Conservation (phyloP, 1,139 yeast genomes). For the Suhomyces kunorum region DNA sequence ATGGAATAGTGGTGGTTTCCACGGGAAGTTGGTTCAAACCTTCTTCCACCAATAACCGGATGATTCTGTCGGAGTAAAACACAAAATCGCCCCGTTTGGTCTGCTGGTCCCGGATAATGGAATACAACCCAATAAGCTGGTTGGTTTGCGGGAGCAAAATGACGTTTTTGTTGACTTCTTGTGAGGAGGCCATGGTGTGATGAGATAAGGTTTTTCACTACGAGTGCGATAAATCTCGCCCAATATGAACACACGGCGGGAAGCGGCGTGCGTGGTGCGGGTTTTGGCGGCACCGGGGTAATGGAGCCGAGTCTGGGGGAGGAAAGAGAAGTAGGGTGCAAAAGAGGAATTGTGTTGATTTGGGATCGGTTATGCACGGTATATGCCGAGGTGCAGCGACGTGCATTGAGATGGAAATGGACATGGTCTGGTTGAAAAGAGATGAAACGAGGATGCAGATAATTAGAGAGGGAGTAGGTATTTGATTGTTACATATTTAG, state of each 20-base stretch:
- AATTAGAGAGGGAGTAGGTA: no score
- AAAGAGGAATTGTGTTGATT: neutral
- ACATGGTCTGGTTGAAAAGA: no score
- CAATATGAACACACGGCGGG: neutral
- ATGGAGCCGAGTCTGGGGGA: neutral
- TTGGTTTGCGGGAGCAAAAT: slow-evolving; percentile 80
- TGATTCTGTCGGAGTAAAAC: slow-evolving; percentile 91
- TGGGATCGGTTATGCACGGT: no score
- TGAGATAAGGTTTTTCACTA: slow-evolving; percentile 2
- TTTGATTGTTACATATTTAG: no score
- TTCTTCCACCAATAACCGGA: slow-evolving; percentile 88
- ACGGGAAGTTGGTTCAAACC: slow-evolving; percentile 94
- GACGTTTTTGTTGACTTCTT: slow-evolving; percentile 51
- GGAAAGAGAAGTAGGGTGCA: neutral
- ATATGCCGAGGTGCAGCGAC: no score
- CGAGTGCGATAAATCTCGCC: neutral
- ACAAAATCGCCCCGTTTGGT: slow-evolving; percentile 91
- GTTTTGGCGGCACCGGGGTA: neutral
- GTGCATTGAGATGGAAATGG: no score
- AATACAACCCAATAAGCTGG: slow-evolving; percentile 82
- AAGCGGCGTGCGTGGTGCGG: no score
- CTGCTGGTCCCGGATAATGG: slow-evolving; percentile 78
- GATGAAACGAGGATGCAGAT: no score
- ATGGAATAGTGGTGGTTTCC: slow-evolving; percentile 59
- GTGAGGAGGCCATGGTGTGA: slow-evolving; percentile 24